Base-by-base conservation (phyloP, 257 asterid species). In the Mentha longifolia region DNA sequence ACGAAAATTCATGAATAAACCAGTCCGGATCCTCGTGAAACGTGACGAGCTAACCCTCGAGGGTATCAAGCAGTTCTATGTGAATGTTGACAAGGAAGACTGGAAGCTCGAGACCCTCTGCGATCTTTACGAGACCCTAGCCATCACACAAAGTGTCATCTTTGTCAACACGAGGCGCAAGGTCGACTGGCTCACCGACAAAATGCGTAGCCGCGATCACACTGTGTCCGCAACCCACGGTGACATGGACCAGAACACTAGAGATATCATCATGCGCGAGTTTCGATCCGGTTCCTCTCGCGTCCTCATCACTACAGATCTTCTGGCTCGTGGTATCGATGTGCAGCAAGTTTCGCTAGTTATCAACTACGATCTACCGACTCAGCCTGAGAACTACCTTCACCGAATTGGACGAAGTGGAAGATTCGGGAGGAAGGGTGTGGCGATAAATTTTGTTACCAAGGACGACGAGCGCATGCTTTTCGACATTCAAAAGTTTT, bases 381-480 rank as follows among this genome's bases (percentile, higher is more conserved):
- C 91, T 20, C 91, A 83, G 83, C 91, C 91, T 0, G 91, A 86
- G 77, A 86, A 86, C 75, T 86, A 86, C 50, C 84, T 86, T 58
- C 91, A 86, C 64, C 86, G 91, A 77, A 86, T 86, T 30, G 88
- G 88, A 41, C 77, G 91, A 35, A 86, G 87, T 75, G 88, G 91
- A 19, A 72, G 91, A 30, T 86, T 86, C 33, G 91, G 91, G 77
- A 86, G 91, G 78, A 86, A 83, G 81, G 91, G 88, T 71, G 88
- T 83, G 19, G 91, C 91, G 7, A 86, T 86, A 47, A 86, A 86
- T 74, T 86, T 86, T 22, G 91, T 84, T 14, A 86, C 89, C 33
- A 78, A 59, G 60, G 88, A 81, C 2, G 91, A 85, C 3, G 88
- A 85, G 3, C 81, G 91, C 67, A 85, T 85, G 91, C 88, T 85